phyloP scores from a whole-genome alignment of 176 grass and related monocot species.

The Eleusine indica region DNA sequence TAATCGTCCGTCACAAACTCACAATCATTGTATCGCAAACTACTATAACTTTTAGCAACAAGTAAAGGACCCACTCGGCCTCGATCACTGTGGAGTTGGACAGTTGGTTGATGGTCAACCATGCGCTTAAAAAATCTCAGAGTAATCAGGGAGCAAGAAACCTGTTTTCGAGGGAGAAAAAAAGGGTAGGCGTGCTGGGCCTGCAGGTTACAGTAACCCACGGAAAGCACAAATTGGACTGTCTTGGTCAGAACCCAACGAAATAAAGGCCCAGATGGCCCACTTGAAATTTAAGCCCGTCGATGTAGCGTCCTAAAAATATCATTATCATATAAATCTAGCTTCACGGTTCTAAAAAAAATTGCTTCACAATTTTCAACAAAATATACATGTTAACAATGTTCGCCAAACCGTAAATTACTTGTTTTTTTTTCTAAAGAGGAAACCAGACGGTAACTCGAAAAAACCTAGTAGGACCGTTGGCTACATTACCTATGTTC shows the following conservation, averaged over 20 bases:
- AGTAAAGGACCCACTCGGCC: not conserved
- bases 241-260: no score
- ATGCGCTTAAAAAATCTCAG: not conserved
- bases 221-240: not conserved
- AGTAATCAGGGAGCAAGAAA: not conserved
- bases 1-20: not conserved
- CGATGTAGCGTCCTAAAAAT: no score
- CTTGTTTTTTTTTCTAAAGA: no score
- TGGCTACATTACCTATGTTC: no score
- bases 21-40: not conserved
- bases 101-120: not conserved
- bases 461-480: no score
- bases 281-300: not conserved
- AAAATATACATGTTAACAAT: no score
- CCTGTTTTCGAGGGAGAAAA: not conserved
- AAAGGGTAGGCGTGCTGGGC: not conserved
- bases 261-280: not conserved
- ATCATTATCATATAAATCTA: no score
- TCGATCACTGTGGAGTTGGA: not conserved
- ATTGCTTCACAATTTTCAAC: no score
- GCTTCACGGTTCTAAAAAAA: no score
- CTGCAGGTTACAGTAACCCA: not conserved
- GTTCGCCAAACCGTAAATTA: no score
- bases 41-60: not conserved
- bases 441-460: no score